Evolutionary conservation across 352 stramenopile species (phyloP), one percentile per base, ranked within the genome.

Genomic region (Plasmopara muralis): DNA sequence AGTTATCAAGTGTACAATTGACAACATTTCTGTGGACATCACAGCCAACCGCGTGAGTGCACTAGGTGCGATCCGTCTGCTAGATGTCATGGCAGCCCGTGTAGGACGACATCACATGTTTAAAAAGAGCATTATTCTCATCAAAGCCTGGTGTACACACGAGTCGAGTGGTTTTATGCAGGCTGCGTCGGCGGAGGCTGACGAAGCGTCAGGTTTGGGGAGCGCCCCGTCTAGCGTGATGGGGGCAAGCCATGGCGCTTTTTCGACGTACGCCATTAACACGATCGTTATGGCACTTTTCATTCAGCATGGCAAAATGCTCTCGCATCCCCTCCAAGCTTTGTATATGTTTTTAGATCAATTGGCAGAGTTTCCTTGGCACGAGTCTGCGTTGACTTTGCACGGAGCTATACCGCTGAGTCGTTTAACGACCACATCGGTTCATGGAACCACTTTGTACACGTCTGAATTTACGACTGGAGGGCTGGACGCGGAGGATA

Each of bases 81-180:
- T 95, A n/a, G 81, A 96, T 50, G 74, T 84, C 18, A 88, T 92
- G 68, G 85, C 93, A 29, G 43, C 59, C 38, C 77, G 83, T 39
- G 74, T 95, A 0, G 83, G 82, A 3, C 67, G 76, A n/a, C 37
- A 81, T 25, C 83, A 95, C 58, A 61, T 96, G 57, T 76, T 96
- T 53, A 95, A 96, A 66, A 76, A 80, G 54, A 93, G 77, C 61
- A 50, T 96, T 31, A 74, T 96, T 10, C 64, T 95, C 52, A 85
- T 96, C 57, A 95, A 95, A 67, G 77, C 84, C 4, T 96, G 87
- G 87, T 95, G 86, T 57, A 72, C 84, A 18, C 84, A 93, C 47
- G 87, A 96, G 64, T 93, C 79, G 29, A 64, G 71, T 14, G 56
- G 67, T 33, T 94, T 86, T 61, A 47, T 72, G 40, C 59, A 87